Evolutionary conservation across 176 grass and related monocot species (phyloP).

Genomic region (Paspalum vaginatum): DNA sequence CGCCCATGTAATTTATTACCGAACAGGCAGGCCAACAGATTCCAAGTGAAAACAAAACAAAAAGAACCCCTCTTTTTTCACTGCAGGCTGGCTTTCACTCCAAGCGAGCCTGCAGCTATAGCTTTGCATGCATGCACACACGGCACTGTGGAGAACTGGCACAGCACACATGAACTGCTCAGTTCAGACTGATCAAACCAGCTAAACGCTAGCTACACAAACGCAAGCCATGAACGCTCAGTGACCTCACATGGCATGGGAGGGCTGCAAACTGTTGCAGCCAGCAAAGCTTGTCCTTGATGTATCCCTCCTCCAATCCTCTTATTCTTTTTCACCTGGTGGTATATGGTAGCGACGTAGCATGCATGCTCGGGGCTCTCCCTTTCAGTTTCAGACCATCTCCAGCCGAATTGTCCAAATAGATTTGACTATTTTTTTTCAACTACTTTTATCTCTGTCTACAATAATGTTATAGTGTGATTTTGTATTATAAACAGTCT

Average conservation of each 20-base stretch:
- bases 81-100: slow-evolving; percentile 28
- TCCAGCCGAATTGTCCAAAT: no score
- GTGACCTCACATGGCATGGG: slow-evolving; percentile 44
- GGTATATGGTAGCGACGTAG: no score
- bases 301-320: neutral
- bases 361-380: no score
- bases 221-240: neutral
- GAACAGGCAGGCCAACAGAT: neutral
- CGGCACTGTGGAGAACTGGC: no score
- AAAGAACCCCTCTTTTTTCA: neutral
- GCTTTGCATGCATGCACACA: neutral
- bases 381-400: no score
- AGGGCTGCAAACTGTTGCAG: slow-evolving; percentile 1
- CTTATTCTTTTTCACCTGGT: no score
- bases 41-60: slow-evolving; percentile 22
- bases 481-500: no score
- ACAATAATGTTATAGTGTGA: no score
- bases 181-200: no score
- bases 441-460: no score
- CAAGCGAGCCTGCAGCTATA: slow-evolving; percentile 18
- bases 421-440: no score
- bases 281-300: slow-evolving; percentile 18
- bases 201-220: neutral
- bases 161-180: neutral
- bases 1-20: no score